Evolutionary conservation across 208 protist species (phyloP), one percentile per base, ranked within the genome.

Genomic region (Wallacemonas sp.): DNA sequence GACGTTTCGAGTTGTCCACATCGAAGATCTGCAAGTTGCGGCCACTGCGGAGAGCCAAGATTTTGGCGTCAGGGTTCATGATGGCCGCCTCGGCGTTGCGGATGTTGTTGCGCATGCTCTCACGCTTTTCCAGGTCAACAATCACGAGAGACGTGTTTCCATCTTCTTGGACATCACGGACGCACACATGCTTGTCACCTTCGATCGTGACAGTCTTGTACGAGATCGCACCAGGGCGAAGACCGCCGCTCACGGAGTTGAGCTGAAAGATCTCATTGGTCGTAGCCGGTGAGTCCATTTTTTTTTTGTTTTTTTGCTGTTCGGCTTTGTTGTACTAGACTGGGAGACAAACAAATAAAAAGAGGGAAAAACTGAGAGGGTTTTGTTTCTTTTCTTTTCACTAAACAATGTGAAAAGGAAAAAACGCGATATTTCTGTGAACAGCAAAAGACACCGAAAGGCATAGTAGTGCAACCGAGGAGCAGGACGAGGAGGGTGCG

Each of bases 21-120:
- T 99, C 97, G 74, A 99, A 99, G 66, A 99, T 97, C 83, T 99
- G 98, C n/a, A 99, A 58, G 63, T 93, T 94, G 34, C 91, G 80
- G 38, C 88, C 94, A 42, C 96, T 98, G 71, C 98, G 97, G 9
- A 99, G 79, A 1, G 98, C 99, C 27, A 99, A 81, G 30, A 99
- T 93, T 67, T 98, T 97, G 21, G 92, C 76, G 41, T 81, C 85
- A 15, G 99, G 98, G 77, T 99, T 98, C 98, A 99, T 99, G 51
- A 99, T 97, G 17, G 98, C 97, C 2, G 95, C 95, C 69, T 99
- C 98, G 8, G 98, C 98, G 54, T 98, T 97, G 38, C 84, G 95
- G 49, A 99, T 98, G 66, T 97, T 98, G 51, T 98, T 96, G 45
- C 97, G 93, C 22, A 96, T 94, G 56, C 97, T 98, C 67, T 97